Base-by-base conservation (phyloP, 2,329 filamentous ascomycete genomes). In the Penicillium sp. region DNA sequence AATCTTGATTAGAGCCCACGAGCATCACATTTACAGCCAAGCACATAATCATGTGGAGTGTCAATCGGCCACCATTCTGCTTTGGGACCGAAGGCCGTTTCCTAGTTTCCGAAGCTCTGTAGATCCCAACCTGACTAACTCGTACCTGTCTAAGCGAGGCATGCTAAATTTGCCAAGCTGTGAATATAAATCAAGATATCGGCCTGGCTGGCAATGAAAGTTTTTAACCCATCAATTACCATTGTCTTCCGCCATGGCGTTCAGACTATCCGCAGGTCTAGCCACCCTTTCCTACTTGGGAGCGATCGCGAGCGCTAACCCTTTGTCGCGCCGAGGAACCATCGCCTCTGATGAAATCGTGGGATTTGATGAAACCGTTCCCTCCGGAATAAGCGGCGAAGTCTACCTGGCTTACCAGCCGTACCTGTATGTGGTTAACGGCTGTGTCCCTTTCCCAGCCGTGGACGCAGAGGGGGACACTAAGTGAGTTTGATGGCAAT, bases 361-460 rank as follows among this genome's bases (percentile, higher is more conserved):
- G 7, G 81, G 80, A 1, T 84, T 86, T 57, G 55, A 76, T 0
- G 64, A 85, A 65, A 78, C 81, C 0, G 81, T 85, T 0, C 83
- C 83, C 0, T 72, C 69, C 41, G 75, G 74, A 5, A 71, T 71
- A 1, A 66, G 70, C 0, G 83, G 83, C 14, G 66, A 73, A 2
- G 66, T 83, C 23, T 82, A 83, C 60, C 66, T 81, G 41, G 79
- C 80, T 51, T 86, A 83, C 69, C 79, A 86, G 69, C 84, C 83
- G 0, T 77, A 74, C 51, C 74, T 85, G 6, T 62, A 83, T 11
- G 79, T 86, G 5, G 75, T 77, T 18, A 82, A 82, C 61, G 84
- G 85, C 44, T 87, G 85, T 58, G 84, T 86, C 8, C 83, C 84
- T 0, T 87, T 85, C 64, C 84, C 84, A 0, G 84, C 81, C 1